These are phyloP conservation scores for Calonectria hongkongensis DNA, from an alignment of 2,329 filamentous ascomycete species.

Conservation along the genomic window DNA sequence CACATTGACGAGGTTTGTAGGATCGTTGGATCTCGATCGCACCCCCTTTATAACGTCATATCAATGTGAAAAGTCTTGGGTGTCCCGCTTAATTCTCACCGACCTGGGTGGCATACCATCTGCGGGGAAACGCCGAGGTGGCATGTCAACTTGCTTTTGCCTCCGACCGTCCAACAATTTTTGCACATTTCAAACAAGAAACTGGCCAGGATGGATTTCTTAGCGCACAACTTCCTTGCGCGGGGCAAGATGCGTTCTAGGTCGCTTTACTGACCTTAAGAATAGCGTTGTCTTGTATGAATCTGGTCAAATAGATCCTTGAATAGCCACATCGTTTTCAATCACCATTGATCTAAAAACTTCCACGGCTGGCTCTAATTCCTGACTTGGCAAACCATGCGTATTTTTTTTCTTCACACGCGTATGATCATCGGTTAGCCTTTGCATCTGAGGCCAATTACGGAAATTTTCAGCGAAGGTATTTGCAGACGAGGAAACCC, in stretches of 20 bases:
- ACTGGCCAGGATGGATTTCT: background rate
- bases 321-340: background rate
- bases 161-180: background rate
- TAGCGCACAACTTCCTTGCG: constrained; percentile 10
- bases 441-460: background rate
- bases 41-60: background rate
- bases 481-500: no score
- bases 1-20: background rate
- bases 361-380: background rate
- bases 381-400: background rate
- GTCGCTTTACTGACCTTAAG: background rate
- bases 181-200: constrained; percentile 9
- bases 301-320: background rate
- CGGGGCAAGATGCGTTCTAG: background rate
- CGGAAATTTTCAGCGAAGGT: background rate
- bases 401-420: no score
- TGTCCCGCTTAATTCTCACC: background rate
- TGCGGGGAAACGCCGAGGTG: background rate
- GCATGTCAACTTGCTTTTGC: background rate
- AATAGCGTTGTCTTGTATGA: constrained; percentile 10
- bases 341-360: background rate
- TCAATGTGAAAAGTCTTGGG: constrained; percentile 2
- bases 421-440: no score
- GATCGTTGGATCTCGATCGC: constrained; percentile 2
- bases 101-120: background rate